A percentile compares a stretch with the other conserved stretches of the same genome.
Evolutionary conservation across 2,329 filamentous ascomycete species (phyloP).

Genomic region (Xylaria sp.): DNA sequence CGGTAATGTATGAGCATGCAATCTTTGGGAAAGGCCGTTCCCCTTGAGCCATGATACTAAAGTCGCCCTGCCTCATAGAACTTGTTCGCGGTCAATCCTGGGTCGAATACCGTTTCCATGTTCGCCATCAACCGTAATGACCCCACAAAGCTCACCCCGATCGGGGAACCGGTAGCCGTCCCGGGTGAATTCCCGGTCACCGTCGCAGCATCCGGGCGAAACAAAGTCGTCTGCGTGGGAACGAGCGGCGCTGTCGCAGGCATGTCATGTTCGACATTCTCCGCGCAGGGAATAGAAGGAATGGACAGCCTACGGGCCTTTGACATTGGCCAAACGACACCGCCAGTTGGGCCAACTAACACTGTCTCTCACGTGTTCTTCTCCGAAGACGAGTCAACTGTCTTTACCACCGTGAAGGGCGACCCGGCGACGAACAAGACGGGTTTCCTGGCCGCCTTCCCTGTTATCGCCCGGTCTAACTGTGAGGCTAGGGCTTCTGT

Average conservation of each 20-base stretch:
- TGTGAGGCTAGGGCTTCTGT: constrained; percentile 22
- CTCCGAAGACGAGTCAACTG: constrained; percentile 55
- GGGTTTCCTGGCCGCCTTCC: constrained; percentile 60
- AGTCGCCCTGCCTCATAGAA: constrained; percentile 42
- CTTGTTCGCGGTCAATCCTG: constrained; percentile 61
- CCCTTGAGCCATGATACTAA: not conserved
- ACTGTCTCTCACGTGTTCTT: constrained; percentile 67
- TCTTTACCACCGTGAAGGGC: constrained; percentile 66
- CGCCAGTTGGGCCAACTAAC: constrained; percentile 62
- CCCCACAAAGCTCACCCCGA: constrained; percentile 50
- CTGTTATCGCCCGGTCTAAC: constrained; percentile 42
- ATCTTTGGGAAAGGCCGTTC: not conserved
- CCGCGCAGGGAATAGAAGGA: constrained; percentile 43
- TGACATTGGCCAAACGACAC: constrained; percentile 60
- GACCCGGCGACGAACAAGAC: constrained; percentile 59
- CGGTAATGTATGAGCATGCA: constrained; percentile 50
- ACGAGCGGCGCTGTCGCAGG: constrained; percentile 45
- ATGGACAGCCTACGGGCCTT: constrained; percentile 55
- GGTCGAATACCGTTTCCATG: constrained; percentile 58
- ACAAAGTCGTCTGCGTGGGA: constrained; percentile 36
- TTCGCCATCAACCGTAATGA: constrained; percentile 50
- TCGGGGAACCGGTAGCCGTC: constrained; percentile 50
- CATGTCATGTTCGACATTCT: constrained; percentile 35
- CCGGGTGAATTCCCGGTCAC: constrained; percentile 60
- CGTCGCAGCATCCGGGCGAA: constrained; percentile 50